phyloP scores from a whole-genome alignment of 2,329 filamentous ascomycete species.

The Myriangium duriaei region DNA sequence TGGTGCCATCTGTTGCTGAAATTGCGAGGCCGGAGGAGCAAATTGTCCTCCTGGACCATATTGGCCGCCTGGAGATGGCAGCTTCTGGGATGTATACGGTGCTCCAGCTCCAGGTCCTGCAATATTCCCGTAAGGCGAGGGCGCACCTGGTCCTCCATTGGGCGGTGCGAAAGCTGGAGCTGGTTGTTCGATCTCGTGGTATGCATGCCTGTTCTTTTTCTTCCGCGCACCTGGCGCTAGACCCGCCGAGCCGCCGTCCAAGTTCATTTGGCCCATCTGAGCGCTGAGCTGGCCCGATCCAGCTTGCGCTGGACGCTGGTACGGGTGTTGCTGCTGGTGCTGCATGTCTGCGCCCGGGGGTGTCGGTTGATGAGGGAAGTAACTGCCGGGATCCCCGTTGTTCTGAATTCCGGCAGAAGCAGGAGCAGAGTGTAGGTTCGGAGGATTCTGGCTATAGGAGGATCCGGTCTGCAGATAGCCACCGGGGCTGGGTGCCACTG shows the following conservation, averaged over 20 bases:
- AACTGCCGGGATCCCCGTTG: conserved; percentile 20
- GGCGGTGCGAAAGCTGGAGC: conserved; percentile 55
- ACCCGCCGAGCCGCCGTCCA: conserved; percentile 40
- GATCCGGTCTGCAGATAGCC: conserved; percentile 32
- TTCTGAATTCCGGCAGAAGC: conserved; percentile 17
- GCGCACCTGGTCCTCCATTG: conserved; percentile 52
- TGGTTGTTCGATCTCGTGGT: conserved; percentile 70
- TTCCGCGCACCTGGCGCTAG: conserved; percentile 46
- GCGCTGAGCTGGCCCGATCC: conserved; percentile 41
- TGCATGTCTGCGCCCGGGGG: conserved; percentile 12
- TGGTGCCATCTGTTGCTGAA: conserved; percentile 13
- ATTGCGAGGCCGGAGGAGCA: conserved; percentile 10
- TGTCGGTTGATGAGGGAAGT: conserved; percentile 28
- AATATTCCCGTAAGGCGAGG: conserved; percentile 34
- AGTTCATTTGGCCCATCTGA: conserved; percentile 67
- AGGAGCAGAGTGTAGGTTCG: conserved; percentile 19
- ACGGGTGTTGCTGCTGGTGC: conserved; percentile 13
- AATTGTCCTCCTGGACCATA: conserved; percentile 5
- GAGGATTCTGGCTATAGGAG: conserved; percentile 10
- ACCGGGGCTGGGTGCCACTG: conserved; percentile 31
- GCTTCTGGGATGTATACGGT: conserved; percentile 29
- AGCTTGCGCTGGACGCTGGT: conserved; percentile 15
- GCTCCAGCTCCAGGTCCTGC: conserved; percentile 9
- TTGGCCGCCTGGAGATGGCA: conserved; percentile 5
- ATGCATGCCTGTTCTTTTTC: conserved; percentile 92